Evolutionary conservation across 306 rosid genomes (phyloP), one percentile per base, ranked within the genome.

Genomic region (Prunus mira): DNA sequence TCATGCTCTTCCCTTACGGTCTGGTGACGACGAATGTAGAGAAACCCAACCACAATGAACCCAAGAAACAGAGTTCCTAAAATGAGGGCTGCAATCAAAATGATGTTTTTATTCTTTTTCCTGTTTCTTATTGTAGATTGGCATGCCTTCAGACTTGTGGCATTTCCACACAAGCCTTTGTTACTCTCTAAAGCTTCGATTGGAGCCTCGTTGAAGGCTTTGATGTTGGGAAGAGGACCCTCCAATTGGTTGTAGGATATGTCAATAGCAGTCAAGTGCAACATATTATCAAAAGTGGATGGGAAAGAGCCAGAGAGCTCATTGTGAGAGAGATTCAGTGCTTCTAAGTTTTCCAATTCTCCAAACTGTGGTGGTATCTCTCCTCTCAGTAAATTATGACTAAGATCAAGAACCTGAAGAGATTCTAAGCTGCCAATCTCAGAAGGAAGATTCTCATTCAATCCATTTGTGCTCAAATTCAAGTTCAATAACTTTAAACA

Each of bases 311-410:
- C 85, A n/a, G 73, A 77, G 74, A 88, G 84, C 54, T 15, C 32
- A 32, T 88, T 88, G 45, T 75, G 81, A 13, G 90, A 86, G 20
- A 88, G 78, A 65, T 88, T 84, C 76, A 88, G 76, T 56, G 22
- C 4, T 63, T 62, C 72, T 55, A 88, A 80, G 28, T 12, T 20
- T 24, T 6, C 14, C 74, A 84, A 71, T 4, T 1, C 14, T 45
- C 77, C 90, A 74, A 86, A 78, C 22, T 4, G 12, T 58, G 79
- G 58, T 65, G 90, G 87, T 54, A 88, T 72, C 22, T 32, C 41
- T 9, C 81, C 71, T 41, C 0, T 64, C 69, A 86, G 79, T 7
- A 34, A 12, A 50, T 86, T 88, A 3, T 65, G 67, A 75, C 87
- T 84, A 9, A 86, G 84, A 82, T 88, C 92, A 67, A 88, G 84